A percentile compares a stretch with the other conserved stretches of the same genome.
phyloP scores from a whole-genome alignment of 192 early-diverging fungal species.

The Mortierella hygrophila region DNA sequence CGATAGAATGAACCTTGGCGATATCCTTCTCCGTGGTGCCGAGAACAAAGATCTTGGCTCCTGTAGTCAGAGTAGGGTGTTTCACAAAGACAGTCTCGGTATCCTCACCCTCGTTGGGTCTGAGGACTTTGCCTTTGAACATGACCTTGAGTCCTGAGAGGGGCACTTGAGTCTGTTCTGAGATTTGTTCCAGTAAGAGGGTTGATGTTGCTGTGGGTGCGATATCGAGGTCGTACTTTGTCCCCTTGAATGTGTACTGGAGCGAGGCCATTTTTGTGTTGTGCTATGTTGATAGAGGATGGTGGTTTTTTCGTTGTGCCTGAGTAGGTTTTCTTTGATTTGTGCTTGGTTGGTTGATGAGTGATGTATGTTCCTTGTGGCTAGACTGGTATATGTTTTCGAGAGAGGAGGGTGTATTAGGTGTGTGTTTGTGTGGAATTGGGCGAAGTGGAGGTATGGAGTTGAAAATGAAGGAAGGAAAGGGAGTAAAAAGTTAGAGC shows the following conservation, averaged over 20 bases:
- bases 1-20: constrained; percentile 46
- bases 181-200: constrained; percentile 16
- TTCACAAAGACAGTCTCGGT: constrained; percentile 11
- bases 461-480: background rate
- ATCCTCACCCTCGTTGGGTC: background rate
- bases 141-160: constrained; percentile 34
- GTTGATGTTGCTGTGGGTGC: background rate
- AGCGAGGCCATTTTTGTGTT: constrained; percentile 21
- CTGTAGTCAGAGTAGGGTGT: constrained; percentile 13
- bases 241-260: constrained; percentile 47
- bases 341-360: too few relatives aligned
- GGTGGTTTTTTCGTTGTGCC: too few relatives aligned
- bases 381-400: background rate
- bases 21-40: constrained; percentile 45
- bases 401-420: background rate
- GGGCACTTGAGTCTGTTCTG: constrained; percentile 25
- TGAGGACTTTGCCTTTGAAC: constrained; percentile 37
- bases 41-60: constrained; percentile 42
- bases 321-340: too few relatives aligned
- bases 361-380: background rate
- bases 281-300: background rate
- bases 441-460: background rate
- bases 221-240: constrained; percentile 13
- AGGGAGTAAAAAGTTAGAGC: too few relatives aligned
- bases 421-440: background rate